Evolutionary conservation across 257 asterid species (phyloP), one percentile per base, ranked within the genome.

Genomic region (Catharanthus roseus): DNA sequence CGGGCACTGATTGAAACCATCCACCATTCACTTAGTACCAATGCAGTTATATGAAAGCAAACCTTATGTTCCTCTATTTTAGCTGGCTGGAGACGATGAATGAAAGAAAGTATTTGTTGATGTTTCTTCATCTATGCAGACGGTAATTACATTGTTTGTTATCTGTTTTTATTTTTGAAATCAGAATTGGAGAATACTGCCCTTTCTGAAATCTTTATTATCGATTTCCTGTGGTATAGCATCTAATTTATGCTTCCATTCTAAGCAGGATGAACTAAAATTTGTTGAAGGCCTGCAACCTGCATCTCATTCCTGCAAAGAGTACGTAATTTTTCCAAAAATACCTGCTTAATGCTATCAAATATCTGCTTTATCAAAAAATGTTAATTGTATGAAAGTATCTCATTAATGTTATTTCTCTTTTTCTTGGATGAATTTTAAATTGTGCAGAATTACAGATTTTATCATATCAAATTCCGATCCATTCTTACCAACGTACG

Each of bases 401-500:
- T 57, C 9, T 23, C 34, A 13, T 10, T 33, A 19, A 1, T 67
- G 34, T 18, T 5, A 18, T 41, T 28, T 66, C 39, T 44, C 18
- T 23, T 62, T 24, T 58, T 67, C 18, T 68, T 54, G 3, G 53
- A 39, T 72, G 74, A 58, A 71, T 74, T 60, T 79, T 65, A 65
- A 31, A 73, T 54, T 44, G 65, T 34, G 72, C 88, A 91, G 97
- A 89, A 83, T 87, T 36, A 78, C 86, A 16, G 97, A 89, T 75
- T 87, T 81, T 64, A 85, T 91, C 31, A 69, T 72, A 3, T 85
- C 70, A 51, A 85, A 85, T 74, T 77, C 82, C n/a, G 97, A 91
- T 84, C 96, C 95, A 67, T 83, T 91, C 51, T 73, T 88, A 70
- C 92, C 89, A 58, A 80, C 85, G 97, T 91, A 85, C 84, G 89